Percentiles rank a stretch among this genome's conserved stretches.
These are phyloP conservation scores for Beauveria caledonica DNA, from an alignment of 2,329 filamentous ascomycete species.

Conservation along the genomic window DNA sequence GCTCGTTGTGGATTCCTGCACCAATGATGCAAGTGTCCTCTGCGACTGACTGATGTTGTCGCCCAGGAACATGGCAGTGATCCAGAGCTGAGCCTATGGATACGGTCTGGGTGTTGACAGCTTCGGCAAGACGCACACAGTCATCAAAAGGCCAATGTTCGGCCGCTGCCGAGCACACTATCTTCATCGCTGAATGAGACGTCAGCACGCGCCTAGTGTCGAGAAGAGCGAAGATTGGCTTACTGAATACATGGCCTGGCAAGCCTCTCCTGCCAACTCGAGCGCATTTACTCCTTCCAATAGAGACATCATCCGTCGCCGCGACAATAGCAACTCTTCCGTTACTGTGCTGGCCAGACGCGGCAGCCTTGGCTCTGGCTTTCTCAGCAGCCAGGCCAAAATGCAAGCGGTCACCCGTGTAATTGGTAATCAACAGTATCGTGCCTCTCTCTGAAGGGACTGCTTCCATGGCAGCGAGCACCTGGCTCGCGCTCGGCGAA, in stretches of 20 bases:
- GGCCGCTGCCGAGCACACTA: slow-evolving; percentile 43
- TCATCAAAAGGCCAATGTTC: slow-evolving; percentile 39
- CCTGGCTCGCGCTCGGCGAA: slow-evolving; percentile 55
- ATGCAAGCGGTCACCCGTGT: slow-evolving; percentile 56
- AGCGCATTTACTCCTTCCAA: slow-evolving; percentile 37
- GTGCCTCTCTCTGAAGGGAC: slow-evolving; percentile 45
- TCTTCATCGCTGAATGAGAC: slow-evolving; percentile 39
- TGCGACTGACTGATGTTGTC: slow-evolving; percentile 36
- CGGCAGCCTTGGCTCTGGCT: slow-evolving; percentile 44
- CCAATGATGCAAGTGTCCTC: slow-evolving; percentile 51
- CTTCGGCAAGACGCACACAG: slow-evolving; percentile 40
- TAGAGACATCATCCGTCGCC: neutral
- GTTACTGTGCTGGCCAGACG: slow-evolving; percentile 49
- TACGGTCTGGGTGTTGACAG: slow-evolving; percentile 43
- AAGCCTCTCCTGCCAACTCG: slow-evolving; percentile 54
- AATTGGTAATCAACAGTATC: slow-evolving; percentile 56
- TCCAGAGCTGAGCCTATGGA: slow-evolving; percentile 51
- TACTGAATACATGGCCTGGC: slow-evolving; percentile 47
- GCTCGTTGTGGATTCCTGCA: slow-evolving; percentile 61
- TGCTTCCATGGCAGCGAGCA: slow-evolving; percentile 48
- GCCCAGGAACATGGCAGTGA: slow-evolving; percentile 51
- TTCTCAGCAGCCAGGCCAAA: slow-evolving; percentile 53
- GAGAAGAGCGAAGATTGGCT: slow-evolving; percentile 24
- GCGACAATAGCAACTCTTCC: slow-evolving; percentile 57
- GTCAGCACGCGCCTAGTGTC: slow-evolving; percentile 28